These are phyloP conservation scores for Phytopythium boreale DNA, from an alignment of 352 stramenopile genomes.

Conservation along the genomic window DNA sequence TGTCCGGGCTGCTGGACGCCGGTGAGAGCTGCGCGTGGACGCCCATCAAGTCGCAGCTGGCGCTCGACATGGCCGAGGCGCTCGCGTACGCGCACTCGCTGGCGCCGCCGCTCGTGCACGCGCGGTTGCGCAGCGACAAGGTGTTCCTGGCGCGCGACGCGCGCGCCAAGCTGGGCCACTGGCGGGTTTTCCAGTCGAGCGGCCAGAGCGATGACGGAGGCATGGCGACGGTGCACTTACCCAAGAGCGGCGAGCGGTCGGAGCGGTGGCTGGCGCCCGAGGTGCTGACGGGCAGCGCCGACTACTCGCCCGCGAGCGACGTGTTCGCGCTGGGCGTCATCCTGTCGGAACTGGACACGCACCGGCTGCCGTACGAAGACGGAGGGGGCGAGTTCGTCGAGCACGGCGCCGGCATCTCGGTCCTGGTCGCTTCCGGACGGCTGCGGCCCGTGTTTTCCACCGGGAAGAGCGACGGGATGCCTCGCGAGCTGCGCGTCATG, in stretches of 20 bases:
- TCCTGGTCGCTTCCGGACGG: conserved; percentile 21
- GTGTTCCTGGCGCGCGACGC: conserved; percentile 31
- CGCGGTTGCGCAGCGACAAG: conserved; percentile 42
- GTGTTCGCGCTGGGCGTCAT: conserved; percentile 36
- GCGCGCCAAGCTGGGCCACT: conserved; percentile 42
- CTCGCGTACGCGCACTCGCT: conserved; percentile 50
- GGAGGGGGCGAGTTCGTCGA: conserved; percentile 8
- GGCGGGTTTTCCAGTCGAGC: conserved; percentile 19
- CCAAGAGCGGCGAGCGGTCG: neutral
- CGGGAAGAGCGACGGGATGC: conserved; percentile 7
- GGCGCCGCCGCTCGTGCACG: conserved; percentile 34
- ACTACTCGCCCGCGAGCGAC: conserved; percentile 27
- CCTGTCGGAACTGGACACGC: conserved; percentile 36
- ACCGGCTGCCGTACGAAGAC: conserved; percentile 27
- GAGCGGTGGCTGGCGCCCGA: conserved; percentile 32
- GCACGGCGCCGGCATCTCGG: conserved; percentile 23
- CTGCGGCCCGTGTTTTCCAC: conserved; percentile 25
- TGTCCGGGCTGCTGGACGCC: conserved; percentile 17
- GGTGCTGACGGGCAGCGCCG: conserved; percentile 20
- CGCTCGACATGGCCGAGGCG: conserved; percentile 43
- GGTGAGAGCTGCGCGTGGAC: conserved; percentile 15
- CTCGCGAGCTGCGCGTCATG: conserved; percentile 19
- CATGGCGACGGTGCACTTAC: conserved; percentile 2
- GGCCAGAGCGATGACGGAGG: conserved; percentile 14
- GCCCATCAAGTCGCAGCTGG: conserved; percentile 32